Evolutionary conservation across 2,329 filamentous ascomycete genomes (phyloP).

Genomic region (Colletotrichum gigasporum): DNA sequence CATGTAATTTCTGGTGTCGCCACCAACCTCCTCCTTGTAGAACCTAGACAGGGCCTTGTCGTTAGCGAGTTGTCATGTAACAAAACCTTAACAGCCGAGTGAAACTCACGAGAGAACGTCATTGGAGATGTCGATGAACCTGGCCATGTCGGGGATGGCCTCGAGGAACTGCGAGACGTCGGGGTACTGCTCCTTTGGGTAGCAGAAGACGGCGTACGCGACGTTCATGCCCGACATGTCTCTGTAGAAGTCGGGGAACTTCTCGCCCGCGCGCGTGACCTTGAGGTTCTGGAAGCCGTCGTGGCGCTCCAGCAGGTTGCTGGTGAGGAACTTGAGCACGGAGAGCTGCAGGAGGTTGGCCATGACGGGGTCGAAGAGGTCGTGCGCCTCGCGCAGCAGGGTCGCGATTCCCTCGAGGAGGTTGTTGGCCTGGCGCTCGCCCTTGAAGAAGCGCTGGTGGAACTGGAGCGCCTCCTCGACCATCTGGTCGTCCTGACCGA

Average conservation of each 20-base stretch:
- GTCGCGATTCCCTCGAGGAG: conserved; percentile 32
- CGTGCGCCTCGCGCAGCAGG: conserved; percentile 32
- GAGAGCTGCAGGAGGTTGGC: conserved; percentile 34
- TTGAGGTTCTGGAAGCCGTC: conserved; percentile 33
- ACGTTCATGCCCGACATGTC: conserved; percentile 35
- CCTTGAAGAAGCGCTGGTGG: conserved; percentile 32
- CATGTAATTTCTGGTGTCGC: conserved; percentile 34
- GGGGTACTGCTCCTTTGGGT: conserved; percentile 33
- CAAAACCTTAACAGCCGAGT: neutral
- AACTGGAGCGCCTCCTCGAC: conserved; percentile 32
- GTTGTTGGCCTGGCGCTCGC: conserved; percentile 33
- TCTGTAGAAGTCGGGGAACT: conserved; percentile 34
- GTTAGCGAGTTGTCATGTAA: neutral
- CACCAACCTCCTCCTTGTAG: conserved; percentile 35
- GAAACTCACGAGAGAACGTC: conserved; percentile 36
- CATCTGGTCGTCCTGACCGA: conserved; percentile 33
- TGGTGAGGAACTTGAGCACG: conserved; percentile 34
- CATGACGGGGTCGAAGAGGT: conserved; percentile 33
- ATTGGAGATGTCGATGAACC: conserved; percentile 35
- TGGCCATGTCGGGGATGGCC: conserved; percentile 36
- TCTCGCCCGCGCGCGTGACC: conserved; percentile 28
- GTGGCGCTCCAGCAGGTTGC: conserved; percentile 35
- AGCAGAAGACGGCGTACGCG: conserved; percentile 36
- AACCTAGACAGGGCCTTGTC: conserved; percentile 22
- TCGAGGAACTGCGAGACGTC: conserved; percentile 32